Conservation (phyloP, 306 rosid genomes). For the Citrullus mucosospermus region DNA sequence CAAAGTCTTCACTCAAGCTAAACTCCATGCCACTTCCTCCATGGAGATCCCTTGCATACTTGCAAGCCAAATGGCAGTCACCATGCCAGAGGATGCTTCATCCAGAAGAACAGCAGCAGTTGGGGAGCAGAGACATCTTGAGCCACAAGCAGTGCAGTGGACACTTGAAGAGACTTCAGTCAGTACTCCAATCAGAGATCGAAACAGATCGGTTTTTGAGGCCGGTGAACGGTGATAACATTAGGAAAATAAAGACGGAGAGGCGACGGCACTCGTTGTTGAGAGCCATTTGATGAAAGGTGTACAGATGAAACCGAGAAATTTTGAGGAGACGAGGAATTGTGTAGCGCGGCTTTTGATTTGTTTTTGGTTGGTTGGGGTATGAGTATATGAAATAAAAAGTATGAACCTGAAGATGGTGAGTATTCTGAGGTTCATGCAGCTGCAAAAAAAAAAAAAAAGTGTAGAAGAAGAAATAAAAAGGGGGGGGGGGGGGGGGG, state of each 20-base stretch:
- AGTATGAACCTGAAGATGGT: neutral
- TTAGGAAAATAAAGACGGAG: slow-evolving; percentile 52
- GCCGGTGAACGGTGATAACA: slow-evolving; percentile 41
- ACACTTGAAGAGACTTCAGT: slow-evolving; percentile 73
- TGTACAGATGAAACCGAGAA: slow-evolving; percentile 16
- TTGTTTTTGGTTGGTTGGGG: neutral
- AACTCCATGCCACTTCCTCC: slow-evolving; percentile 98
- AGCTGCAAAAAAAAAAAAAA: neutral
- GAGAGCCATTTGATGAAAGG: slow-evolving; percentile 24
- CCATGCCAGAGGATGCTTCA: slow-evolving; percentile 45
- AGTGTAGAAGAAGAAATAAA: neutral
- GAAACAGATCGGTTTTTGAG: slow-evolving; percentile 53
- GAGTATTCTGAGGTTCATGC: neutral
- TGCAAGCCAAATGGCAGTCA: slow-evolving; percentile 86
- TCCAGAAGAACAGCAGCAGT: slow-evolving; percentile 23
- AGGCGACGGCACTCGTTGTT: slow-evolving; percentile 47
- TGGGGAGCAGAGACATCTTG: slow-evolving; percentile 11
- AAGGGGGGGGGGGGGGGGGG: neutral
- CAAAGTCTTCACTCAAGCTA: slow-evolving; percentile 68
- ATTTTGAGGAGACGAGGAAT: neutral
- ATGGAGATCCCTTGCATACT: slow-evolving; percentile 79
- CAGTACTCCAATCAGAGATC: slow-evolving; percentile 57
- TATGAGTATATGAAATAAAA: neutral
- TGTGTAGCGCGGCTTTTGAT: neutral
- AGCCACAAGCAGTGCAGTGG: slow-evolving; percentile 63